Base-by-base conservation (phyloP, 2,329 filamentous ascomycete genomes). In the Phialophora verrucosa region DNA sequence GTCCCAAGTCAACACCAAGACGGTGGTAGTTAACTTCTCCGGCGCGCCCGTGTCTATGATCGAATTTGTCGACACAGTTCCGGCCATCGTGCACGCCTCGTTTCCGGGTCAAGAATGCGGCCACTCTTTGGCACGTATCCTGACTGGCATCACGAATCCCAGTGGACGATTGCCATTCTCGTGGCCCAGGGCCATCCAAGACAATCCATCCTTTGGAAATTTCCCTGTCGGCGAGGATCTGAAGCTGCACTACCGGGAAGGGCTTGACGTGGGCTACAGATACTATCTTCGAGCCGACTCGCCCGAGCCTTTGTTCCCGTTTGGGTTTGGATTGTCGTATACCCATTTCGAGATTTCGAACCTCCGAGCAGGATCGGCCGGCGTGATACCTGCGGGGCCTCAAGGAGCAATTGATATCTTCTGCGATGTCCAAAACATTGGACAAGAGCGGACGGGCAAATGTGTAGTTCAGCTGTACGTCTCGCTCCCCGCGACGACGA, bases 21-120 rank as follows among this genome's bases (percentile, higher is more conserved):
- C 80, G 0, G 75, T 84, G 12, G 79, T 83, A 7, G 88, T 93
- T 1, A 88, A 91, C 74, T 91, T 93, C 72, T 91, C 90, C 0
- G 91, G 91, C 29, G 91, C 90, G 0, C 90, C 91, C 0, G 78
- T 84, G 6, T 81, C 78, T 2, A 83, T 84, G 76, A 82, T 81
- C 0, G 82, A 82, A 77, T 10, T 74, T 79, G 17, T 74, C 79
- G 8, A 79, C 17, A 29, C 27, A 29, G 49, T 51, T 20, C 23
- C 80, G 7, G 85, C 87, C 2, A 80, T 93, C 2, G 75, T 93
- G 0, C 90, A 93, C 72, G 90, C 90, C 6, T 94, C 91, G 91
- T 94, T 92, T 73, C 90, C 91, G 67, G 91, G 91, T 12, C 91
- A 94, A 73, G 91, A 95, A 79, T 89, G 89, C 3, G 91, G 91